These are phyloP conservation scores for Aspergillus olivimuriae DNA, from an alignment of 495 filamentous ascomycete genomes.

Conservation along the genomic window DNA sequence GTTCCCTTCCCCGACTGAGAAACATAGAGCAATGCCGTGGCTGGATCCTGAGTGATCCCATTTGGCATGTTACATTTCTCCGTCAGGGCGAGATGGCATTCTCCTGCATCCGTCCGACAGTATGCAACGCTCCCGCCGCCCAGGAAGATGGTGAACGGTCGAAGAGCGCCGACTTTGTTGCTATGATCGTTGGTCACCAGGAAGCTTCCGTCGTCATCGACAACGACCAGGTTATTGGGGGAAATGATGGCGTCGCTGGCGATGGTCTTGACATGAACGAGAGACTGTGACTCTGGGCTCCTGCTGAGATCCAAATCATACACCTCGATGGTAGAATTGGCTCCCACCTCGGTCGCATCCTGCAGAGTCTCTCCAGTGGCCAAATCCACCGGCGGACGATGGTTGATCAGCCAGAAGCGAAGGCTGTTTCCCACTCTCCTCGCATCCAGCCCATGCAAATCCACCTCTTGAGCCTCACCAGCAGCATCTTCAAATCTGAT, in stretches of 20 bases:
- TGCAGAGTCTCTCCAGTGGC: conserved; percentile 19
- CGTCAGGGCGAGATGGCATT: conserved; percentile 21
- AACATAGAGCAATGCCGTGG: conserved; percentile 24
- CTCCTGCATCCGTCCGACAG: conserved; percentile 13
- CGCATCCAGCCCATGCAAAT: conserved; percentile 28
- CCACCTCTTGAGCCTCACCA: conserved; percentile 16
- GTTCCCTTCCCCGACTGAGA: conserved; percentile 14
- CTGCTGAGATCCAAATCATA: conserved; percentile 15
- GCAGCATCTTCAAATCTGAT: background rate
- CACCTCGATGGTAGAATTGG: conserved; percentile 34
- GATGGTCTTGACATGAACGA: conserved; percentile 27
- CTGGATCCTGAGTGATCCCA: conserved; percentile 21
- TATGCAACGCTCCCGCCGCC: conserved; percentile 13
- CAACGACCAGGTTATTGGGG: conserved; percentile 29
- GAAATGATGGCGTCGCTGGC: conserved; percentile 21
- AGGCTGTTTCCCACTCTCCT: conserved; percentile 8
- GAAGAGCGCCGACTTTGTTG: conserved; percentile 20
- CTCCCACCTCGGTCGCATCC: conserved; percentile 21
- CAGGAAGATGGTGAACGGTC: conserved; percentile 8
- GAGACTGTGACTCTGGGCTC: conserved; percentile 3
- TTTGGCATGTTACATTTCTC: conserved; percentile 23
- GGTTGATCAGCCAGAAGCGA: conserved; percentile 34
- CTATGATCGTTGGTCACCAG: conserved; percentile 32
- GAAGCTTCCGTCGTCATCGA: conserved; percentile 17
- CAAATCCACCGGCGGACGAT: conserved; percentile 29